These are phyloP conservation scores for Casuarina equisetifolia DNA, from an alignment of 306 rosid genomes.

Conservation along the genomic window DNA sequence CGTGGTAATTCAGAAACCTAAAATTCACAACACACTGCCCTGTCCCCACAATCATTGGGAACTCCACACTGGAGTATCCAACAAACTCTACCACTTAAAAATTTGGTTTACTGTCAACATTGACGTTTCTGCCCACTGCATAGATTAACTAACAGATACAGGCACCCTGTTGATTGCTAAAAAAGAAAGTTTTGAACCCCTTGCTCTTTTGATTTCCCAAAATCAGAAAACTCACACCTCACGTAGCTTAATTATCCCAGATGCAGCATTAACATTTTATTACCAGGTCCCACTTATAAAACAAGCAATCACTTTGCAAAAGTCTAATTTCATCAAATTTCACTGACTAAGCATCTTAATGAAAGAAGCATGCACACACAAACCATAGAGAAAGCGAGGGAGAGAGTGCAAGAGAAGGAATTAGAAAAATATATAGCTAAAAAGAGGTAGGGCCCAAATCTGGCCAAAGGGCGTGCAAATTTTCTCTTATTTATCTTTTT, in stretches of 20 bases:
- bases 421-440: neutral
- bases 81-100: neutral
- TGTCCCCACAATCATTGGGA: neutral
- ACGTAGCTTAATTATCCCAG: neutral
- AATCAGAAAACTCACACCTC: neutral
- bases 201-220: neutral
- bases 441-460: neutral
- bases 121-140: neutral
- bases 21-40: neutral
- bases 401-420: too few species aligned
- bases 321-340: neutral
- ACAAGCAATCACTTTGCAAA: neutral
- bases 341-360: too few species aligned
- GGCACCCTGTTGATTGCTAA: neutral
- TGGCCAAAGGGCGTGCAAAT: neutral
- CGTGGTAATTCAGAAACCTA: neutral
- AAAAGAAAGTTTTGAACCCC: neutral
- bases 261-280: neutral
- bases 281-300: neutral
- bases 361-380: too few species aligned
- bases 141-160: neutral
- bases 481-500: neutral
- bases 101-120: neutral
- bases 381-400: too few species aligned
- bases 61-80: slow-evolving; percentile 7